Percentiles rank a stretch among this genome's conserved stretches.
phyloP scores from a whole-genome alignment of 805 yeast genomes.

The Phaffomyces antillensis region DNA sequence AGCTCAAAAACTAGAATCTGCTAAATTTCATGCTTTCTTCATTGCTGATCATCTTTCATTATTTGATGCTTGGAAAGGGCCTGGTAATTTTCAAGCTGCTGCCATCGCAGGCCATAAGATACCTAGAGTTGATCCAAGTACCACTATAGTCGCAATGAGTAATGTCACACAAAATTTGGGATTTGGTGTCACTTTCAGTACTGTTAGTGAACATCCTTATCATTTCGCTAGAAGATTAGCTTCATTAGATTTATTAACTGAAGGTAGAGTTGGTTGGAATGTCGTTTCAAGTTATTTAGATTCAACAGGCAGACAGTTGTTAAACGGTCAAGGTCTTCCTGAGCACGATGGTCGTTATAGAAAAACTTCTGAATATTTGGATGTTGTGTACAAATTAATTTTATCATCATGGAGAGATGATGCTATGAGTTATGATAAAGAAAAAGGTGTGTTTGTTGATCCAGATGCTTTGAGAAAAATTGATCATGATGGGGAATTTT shows the following conservation, averaged over 20 bases:
- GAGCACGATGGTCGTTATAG: conserved; percentile 32
- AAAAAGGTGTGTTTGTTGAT: conserved; percentile 24
- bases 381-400: conserved; percentile 30
- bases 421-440: conserved; percentile 15
- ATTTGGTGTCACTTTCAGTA: conserved; percentile 35
- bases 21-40: conserved; percentile 32
- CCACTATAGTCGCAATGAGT: conserved; percentile 34
- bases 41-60: conserved; percentile 36
- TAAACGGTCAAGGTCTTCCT: conserved; percentile 28
- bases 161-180: conserved; percentile 30
- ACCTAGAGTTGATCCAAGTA: conserved; percentile 34
- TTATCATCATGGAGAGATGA: conserved; percentile 34
- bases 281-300: conserved; percentile 33
- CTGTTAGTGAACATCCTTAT: conserved; percentile 35
- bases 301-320: conserved; percentile 31
- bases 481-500: conserved; percentile 32
- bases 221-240: conserved; percentile 33
- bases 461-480: conserved; percentile 31
- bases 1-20: conserved; percentile 29
- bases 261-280: conserved; percentile 39
- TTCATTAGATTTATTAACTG: conserved; percentile 33
- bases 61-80: conserved; percentile 32
- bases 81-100: conserved; percentile 12
- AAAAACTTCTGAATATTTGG: conserved; percentile 32
- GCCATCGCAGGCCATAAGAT: conserved; percentile 24